These are phyloP conservation scores for Fusarium tupiense DNA, from an alignment of 2,329 filamentous ascomycete species.

Conservation along the genomic window DNA sequence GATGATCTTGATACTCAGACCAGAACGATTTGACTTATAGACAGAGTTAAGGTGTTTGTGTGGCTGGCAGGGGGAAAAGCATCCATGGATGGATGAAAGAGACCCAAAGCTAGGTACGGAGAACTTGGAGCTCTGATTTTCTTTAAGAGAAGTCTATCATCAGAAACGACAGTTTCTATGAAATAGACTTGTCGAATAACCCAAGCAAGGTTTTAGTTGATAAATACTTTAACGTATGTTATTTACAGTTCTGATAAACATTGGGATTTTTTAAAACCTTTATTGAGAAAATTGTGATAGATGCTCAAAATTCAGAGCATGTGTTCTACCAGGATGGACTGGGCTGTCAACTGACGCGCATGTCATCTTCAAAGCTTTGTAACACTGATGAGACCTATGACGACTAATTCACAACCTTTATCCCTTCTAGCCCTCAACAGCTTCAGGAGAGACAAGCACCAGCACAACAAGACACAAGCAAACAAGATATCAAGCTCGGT, in stretches of 20 bases:
- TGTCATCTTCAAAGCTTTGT: slow-evolving; percentile 31
- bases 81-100: background rate
- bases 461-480: slow-evolving; percentile 25
- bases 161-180: background rate
- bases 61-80: background rate
- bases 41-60: background rate
- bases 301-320: background rate
- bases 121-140: background rate
- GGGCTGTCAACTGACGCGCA: slow-evolving; percentile 21
- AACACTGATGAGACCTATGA: slow-evolving; percentile 9
- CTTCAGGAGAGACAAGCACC: slow-evolving; percentile 16
- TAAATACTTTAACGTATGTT: background rate
- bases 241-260: background rate
- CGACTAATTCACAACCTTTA: slow-evolving; percentile 22
- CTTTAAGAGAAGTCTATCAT: background rate
- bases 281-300: background rate
- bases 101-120: background rate
- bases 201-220: background rate
- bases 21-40: background rate
- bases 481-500: slow-evolving; percentile 27
- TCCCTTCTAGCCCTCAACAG: slow-evolving; percentile 21
- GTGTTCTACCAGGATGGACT: slow-evolving; percentile 7
- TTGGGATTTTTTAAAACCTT: too few species aligned
- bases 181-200: background rate
- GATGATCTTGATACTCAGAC: background rate